A percentile compares a stretch with the other conserved stretches of the same genome.
phyloP scores from a whole-genome alignment of 108 stramenopile species.

The Nannochloropsis granulata region DNA sequence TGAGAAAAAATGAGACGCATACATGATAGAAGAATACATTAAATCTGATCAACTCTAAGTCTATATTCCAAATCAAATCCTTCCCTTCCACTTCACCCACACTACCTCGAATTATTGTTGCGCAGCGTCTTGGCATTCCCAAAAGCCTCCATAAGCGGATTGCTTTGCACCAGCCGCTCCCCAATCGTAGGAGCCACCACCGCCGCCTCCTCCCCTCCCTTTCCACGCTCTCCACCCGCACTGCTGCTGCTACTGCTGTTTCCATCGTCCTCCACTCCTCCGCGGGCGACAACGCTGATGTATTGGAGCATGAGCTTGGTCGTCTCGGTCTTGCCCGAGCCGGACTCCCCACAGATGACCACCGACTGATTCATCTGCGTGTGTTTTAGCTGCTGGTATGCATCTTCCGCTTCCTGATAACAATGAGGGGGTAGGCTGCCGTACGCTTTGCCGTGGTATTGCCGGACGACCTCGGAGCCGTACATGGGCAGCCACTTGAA shows the following conservation, averaged over 20 bases:
- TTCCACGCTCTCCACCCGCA: neutral
- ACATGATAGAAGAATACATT: no score
- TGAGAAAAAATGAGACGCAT: no score
- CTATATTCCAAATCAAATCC: no score
- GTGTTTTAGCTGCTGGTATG: neutral
- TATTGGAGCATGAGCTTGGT: slow-evolving; percentile 45
- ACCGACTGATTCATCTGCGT: slow-evolving; percentile 14
- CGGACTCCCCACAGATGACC: slow-evolving; percentile 20
- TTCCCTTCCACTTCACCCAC: neutral
- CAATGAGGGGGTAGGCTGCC: slow-evolving; percentile 7
- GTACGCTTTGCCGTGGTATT: neutral
- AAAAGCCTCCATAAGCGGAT: slow-evolving; percentile 54
- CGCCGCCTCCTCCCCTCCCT: neutral
- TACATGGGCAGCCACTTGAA: slow-evolving; percentile 27
- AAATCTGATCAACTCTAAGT: no score
- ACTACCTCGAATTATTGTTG: slow-evolving; percentile 56
- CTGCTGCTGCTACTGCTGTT: neutral
- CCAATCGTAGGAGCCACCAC: slow-evolving; percentile 1
- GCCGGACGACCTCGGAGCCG: neutral
- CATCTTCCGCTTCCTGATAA: slow-evolving; percentile 10
- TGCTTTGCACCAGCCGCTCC: slow-evolving; percentile 1
- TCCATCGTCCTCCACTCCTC: neutral
- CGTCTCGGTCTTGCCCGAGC: slow-evolving; percentile 25
- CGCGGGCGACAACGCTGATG: slow-evolving; percentile 32
- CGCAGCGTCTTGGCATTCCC: slow-evolving; percentile 75